Base-by-base conservation (phyloP, 441 rosid genomes). In the Oxalis stricta region DNA sequence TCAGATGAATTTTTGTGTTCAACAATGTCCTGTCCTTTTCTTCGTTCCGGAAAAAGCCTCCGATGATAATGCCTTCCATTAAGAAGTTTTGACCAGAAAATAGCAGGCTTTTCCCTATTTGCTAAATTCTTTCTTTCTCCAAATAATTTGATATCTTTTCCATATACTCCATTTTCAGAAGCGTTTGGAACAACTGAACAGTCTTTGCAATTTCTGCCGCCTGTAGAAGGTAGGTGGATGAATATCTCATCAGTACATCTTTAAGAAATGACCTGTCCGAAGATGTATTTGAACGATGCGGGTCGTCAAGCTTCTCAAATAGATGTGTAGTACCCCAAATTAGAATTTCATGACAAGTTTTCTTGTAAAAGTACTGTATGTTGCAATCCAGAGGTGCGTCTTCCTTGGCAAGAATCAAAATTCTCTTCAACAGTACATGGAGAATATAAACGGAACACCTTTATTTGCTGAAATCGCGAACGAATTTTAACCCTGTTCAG, bases 311-410 rank as follows among this genome's bases (percentile, higher is more conserved):
- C 48, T 60, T 57, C 17, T 16, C 29, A 35, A 72, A 58, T 12
- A 72, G 60, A 56, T 57, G 33, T 20, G 67, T 53, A 2, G 64
- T 65, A 26, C 75, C 75, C 75, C 79, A 65, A 48, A 44, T 65
- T 14, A 72, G 68, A 34, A 68, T 59, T 44, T 39, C 41, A 28
- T 59, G 60, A 31, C 52, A 44, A 15, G 16, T 18, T 16, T 8
- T 58, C 15, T 38, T 30, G 41, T 18, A 41, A 26, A 33, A 10
- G 39, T 38, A 43, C 22, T 7, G 46, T 13, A 55, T 30, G 22
- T 24, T 42, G 40, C 37, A 26, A 23, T 58, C 77, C 3, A 50
- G 10, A 35, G 37, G 36, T 18, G 12, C 22, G 13, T 64, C 65
- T 39, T 66, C 38, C 58, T 65, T 72, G 3, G 71, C 72, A 62